A percentile compares a stretch with the other conserved stretches of the same genome.
Conservation (phyloP, 2,329 filamentous ascomycete species). For the Penicillium hesseltinei region DNA sequence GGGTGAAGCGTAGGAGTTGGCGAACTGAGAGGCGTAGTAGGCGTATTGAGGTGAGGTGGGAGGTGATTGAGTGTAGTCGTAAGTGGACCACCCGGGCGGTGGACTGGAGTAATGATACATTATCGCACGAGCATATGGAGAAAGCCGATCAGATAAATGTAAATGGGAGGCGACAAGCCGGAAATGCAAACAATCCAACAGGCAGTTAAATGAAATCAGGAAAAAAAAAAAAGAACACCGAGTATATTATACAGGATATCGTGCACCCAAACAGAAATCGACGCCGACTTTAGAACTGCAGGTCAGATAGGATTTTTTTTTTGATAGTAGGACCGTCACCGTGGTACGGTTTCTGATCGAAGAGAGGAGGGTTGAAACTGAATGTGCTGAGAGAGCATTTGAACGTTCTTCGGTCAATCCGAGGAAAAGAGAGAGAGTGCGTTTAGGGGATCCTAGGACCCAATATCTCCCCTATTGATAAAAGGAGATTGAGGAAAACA, state of each 20-base stretch:
- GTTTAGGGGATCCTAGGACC: slow-evolving; percentile 7
- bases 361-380: slow-evolving; percentile 40
- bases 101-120: slow-evolving; percentile 50
- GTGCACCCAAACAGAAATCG: slow-evolving; percentile 34
- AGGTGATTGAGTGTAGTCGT: slow-evolving; percentile 49
- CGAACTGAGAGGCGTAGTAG: slow-evolving; percentile 57
- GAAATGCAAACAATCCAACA: slow-evolving; percentile 13
- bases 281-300: slow-evolving; percentile 30
- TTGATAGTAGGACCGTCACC: slow-evolving; percentile 42
- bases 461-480: slow-evolving; percentile 2
- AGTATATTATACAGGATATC: slow-evolving; percentile 49
- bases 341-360: slow-evolving; percentile 42
- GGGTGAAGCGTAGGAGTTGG: slow-evolving; percentile 48
- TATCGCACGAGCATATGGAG: slow-evolving; percentile 38
- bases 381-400: slow-evolving; percentile 46
- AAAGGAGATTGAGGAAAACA: slow-evolving; percentile 3
- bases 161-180: not conserved
- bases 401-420: slow-evolving; percentile 38
- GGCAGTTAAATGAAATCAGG: slow-evolving; percentile 18
- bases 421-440: slow-evolving; percentile 16
- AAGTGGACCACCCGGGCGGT: slow-evolving; percentile 49
- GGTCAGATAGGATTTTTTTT: slow-evolving; percentile 19
- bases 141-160: slow-evolving; percentile 15
- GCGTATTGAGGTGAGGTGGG: slow-evolving; percentile 52
- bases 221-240: slow-evolving; percentile 28